Conservation (phyloP, 805 yeast species). For the Lachancea fermentati region DNA sequence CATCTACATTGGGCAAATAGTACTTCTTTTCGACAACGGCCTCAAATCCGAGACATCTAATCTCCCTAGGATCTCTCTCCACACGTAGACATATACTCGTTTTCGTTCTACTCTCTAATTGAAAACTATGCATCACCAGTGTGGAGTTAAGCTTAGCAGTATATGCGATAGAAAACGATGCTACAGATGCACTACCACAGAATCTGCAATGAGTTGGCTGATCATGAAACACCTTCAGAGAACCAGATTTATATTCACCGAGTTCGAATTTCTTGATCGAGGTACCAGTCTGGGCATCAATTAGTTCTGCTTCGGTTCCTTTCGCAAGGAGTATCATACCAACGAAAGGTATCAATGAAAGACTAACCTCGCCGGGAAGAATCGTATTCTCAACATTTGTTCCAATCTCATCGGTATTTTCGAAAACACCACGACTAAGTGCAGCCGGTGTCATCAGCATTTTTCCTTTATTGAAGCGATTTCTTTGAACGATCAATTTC, state of each 20-base stretch:
- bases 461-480: slow-evolving; percentile 40
- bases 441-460: slow-evolving; percentile 36
- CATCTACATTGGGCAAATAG: slow-evolving; percentile 61
- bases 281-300: slow-evolving; percentile 77
- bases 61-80: slow-evolving; percentile 89
- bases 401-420: not conserved
- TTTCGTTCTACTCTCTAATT: slow-evolving; percentile 67
- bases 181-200: slow-evolving; percentile 83
- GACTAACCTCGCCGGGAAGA: slow-evolving; percentile 26
- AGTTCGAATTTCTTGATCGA: slow-evolving; percentile 55
- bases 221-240: slow-evolving; percentile 68
- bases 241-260: slow-evolving; percentile 53
- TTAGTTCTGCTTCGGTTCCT: slow-evolving; percentile 52
- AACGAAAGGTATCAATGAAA: slow-evolving; percentile 60
- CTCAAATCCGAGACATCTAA: slow-evolving; percentile 81
- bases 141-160: slow-evolving; percentile 28
- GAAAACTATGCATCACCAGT: slow-evolving; percentile 65
- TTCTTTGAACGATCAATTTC: slow-evolving; percentile 43
- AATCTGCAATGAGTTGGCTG: slow-evolving; percentile 86
- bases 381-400: slow-evolving; percentile 3
- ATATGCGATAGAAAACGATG: slow-evolving; percentile 67
- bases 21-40: slow-evolving; percentile 64
- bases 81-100: slow-evolving; percentile 79
- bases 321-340: slow-evolving; percentile 66
- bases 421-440: slow-evolving; percentile 16